These are phyloP conservation scores for Ustulina deusta DNA, from an alignment of 2,329 filamentous ascomycete species.

Conservation along the genomic window DNA sequence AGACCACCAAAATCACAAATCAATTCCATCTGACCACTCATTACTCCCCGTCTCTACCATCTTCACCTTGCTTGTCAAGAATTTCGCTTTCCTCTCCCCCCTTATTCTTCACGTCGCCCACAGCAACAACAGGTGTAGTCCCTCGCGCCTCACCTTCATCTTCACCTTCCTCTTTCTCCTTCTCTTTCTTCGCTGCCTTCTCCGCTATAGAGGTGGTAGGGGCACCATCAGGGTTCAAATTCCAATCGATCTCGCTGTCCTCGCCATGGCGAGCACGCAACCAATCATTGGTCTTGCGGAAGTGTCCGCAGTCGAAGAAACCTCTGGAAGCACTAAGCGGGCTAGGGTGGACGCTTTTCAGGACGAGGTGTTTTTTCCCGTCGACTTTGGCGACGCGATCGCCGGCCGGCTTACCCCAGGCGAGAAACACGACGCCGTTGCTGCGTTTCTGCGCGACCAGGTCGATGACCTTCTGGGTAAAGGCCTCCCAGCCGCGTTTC, in stretches of 20 bases:
- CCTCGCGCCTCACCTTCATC: constrained; percentile 27
- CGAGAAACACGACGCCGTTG: constrained; percentile 90
- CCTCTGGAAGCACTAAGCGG: constrained; percentile 87
- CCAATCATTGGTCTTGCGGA: constrained; percentile 87
- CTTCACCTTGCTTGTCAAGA: constrained; percentile 49
- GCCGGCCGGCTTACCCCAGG: constrained; percentile 89
- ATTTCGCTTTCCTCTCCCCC: constrained; percentile 47
- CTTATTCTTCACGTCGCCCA: constrained; percentile 43
- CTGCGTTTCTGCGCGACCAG: constrained; percentile 81
- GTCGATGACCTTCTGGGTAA: constrained; percentile 93
- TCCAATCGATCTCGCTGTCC: constrained; percentile 89
- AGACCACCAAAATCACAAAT: background rate
- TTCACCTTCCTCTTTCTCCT: constrained; percentile 39
- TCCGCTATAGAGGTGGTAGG: constrained; percentile 43
- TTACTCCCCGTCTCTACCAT: constrained; percentile 29
- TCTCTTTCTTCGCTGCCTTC: constrained; percentile 30
- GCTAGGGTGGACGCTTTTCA: constrained; percentile 91
- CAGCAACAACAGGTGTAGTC: constrained; percentile 42
- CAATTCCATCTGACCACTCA: background rate
- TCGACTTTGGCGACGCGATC: constrained; percentile 83
- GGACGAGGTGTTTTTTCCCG: constrained; percentile 78
- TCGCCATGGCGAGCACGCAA: constrained; percentile 80
- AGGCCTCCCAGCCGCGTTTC: constrained; percentile 89
- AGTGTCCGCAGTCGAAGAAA: constrained; percentile 87
- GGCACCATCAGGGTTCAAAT: constrained; percentile 58